These are phyloP conservation scores for Chlamydomonas sp. DNA, from an alignment of 139 green algal genomes.

Conservation along the genomic window DNA sequence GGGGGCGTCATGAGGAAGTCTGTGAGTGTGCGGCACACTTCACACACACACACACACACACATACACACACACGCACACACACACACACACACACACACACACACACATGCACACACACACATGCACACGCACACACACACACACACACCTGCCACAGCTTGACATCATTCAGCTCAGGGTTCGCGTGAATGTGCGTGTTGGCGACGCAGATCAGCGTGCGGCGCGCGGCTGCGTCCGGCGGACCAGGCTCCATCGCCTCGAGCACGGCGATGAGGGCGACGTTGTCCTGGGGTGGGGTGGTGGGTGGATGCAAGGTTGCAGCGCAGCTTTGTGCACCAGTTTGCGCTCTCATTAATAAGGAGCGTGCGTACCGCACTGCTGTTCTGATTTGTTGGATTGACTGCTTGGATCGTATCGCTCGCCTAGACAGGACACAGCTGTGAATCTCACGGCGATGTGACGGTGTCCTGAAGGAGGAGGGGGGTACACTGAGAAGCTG, in stretches of 20 bases:
- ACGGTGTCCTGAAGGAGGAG: too few species aligned
- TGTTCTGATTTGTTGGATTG: too few species aligned
- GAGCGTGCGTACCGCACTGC: not conserved
- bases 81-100: not conserved
- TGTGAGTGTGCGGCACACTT: too few species aligned
- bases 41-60: not conserved
- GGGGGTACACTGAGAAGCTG: too few species aligned
- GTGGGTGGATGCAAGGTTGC: too few species aligned
- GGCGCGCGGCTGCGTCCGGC: slow-evolving; percentile 34
- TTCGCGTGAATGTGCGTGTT: slow-evolving; percentile 99
- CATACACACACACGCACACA: not conserved
- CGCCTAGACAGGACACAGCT: too few species aligned
- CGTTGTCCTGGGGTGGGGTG: slow-evolving; percentile 73
- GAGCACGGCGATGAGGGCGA: slow-evolving; percentile 94
- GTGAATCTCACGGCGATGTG: too few species aligned
- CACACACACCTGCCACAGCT: slow-evolving; percentile 99
- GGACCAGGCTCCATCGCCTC: slow-evolving; percentile 69
- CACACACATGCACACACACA: not conserved
- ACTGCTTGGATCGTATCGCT: too few species aligned
- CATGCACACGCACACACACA: slow-evolving; percentile 4
- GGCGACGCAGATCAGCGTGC: slow-evolving; percentile 93
- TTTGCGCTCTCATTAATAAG: too few species aligned
- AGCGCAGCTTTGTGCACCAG: too few species aligned
- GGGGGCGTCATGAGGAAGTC: too few species aligned
- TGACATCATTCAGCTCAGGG: slow-evolving; percentile 94